Evolutionary conservation across 805 yeast genomes (phyloP).

Genomic region (Nadsonia fulvescens): DNA sequence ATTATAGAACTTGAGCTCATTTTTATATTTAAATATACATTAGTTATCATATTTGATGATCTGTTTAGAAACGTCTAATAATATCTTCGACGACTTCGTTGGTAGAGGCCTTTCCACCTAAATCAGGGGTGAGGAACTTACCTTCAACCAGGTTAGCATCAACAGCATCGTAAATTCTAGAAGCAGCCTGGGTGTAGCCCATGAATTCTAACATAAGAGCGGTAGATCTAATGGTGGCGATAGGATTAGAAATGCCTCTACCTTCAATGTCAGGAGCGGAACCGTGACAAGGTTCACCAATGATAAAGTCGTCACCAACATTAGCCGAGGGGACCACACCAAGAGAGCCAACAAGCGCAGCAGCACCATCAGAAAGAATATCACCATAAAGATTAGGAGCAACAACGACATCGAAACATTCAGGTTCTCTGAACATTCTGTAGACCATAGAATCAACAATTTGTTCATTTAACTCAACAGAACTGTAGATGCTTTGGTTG

Average conservation of each 20-base stretch:
- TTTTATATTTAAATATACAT: slow-evolving; percentile 2
- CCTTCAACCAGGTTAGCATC: slow-evolving; percentile 81
- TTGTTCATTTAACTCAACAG: slow-evolving; percentile 68
- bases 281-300: slow-evolving; percentile 99
- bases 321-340: slow-evolving; percentile 98
- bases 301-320: slow-evolving; percentile 89
- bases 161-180: slow-evolving; percentile 82
- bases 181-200: slow-evolving; percentile 81
- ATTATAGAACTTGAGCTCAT: not conserved
- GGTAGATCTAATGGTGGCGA: slow-evolving; percentile 94
- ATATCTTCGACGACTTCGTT: slow-evolving; percentile 77
- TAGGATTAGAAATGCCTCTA: slow-evolving; percentile 74
- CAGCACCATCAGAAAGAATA: slow-evolving; percentile 88
- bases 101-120: slow-evolving; percentile 82
- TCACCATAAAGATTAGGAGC: slow-evolving; percentile 98
- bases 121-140: slow-evolving; percentile 72
- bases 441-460: slow-evolving; percentile 98
- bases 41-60: slow-evolving; percentile 1
- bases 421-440: slow-evolving; percentile 97
- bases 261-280: slow-evolving; percentile 99
- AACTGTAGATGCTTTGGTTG: slow-evolving; percentile 36
- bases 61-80: slow-evolving; percentile 29
- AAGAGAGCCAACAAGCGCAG: slow-evolving; percentile 87
- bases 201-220: slow-evolving; percentile 95
- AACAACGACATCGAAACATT: slow-evolving; percentile 90